Base-by-base conservation (phyloP, 2,329 filamentous ascomycete genomes). In the Aspergillus proliferans region DNA sequence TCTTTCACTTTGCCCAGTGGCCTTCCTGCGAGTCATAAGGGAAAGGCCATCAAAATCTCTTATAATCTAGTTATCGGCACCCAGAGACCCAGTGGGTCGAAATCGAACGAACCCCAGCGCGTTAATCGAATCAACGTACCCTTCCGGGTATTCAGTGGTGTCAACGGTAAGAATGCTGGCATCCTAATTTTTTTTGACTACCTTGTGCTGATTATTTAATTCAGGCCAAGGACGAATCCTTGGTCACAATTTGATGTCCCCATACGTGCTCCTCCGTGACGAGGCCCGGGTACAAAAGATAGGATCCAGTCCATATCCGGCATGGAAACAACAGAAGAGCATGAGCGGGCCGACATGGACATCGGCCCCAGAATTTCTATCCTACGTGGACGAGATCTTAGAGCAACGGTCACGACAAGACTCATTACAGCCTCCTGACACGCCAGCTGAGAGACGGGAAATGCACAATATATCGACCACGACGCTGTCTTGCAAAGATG, bases 21-120 rank as follows among this genome's bases (percentile, higher is more conserved):
- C 0, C 72, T 98, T n/a, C 93, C 93, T 19, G 92, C 93, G 6
- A 89, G 84, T 12, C 88, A 97, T 66, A 86, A 86, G 59, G 93
- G 93, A 9, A 91, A 93, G 63, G 88, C 89, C 1, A 93, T 96
- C 64, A 97, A 97, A 70, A 91, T 96, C 45, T 82, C 84, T 2
- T 98, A 98, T 71, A 88, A 87, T 64, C 76, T 98, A 10, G 84
- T 94, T 8, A 88, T 98, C 54, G 92, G 92, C 41, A 95, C 92
- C 0, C 93, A 98, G 67, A 78, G 91, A 54, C 84, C 88, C 1
- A 88, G 88, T 8, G 86, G 85, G 12, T 78, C 81, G 21, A 86
- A 83, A 58, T 30, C 26, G 9, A 40, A 21, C 9, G 87, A 90
- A 58, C 85, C 92, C 55, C 88, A 83, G 57, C 71, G 89, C 59